Conservation (phyloP, 306 rosid genomes). For the Cicer pinnatifidum region DNA sequence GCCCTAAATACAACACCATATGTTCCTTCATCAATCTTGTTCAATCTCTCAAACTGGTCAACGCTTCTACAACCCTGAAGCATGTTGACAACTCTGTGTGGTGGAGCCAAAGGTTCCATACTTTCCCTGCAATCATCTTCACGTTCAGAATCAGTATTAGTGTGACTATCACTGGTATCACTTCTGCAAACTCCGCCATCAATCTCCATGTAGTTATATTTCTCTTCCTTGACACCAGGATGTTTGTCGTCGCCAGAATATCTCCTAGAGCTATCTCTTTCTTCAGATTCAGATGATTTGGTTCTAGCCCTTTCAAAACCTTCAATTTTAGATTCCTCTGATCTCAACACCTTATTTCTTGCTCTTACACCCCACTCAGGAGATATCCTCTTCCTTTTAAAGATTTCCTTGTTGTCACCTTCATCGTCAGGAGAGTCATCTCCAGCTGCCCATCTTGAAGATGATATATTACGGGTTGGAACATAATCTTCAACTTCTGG, state of each 20-base stretch:
- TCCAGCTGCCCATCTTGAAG: constrained; percentile 97
- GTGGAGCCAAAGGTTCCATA: constrained; percentile 64
- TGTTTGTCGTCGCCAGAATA: constrained; percentile 65
- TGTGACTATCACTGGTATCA: constrained; percentile 56
- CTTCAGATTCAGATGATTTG: constrained; percentile 79
- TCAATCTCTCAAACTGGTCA: constrained; percentile 93
- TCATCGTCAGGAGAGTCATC: constrained; percentile 79
- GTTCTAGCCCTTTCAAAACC: constrained; percentile 61
- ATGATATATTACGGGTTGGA: constrained; percentile 76
- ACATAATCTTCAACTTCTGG: constrained; percentile 68
- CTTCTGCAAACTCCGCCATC: constrained; percentile 57
- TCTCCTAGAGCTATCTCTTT: constrained; percentile 54
- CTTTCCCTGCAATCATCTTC: constrained; percentile 57
- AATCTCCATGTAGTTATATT: constrained; percentile 66
- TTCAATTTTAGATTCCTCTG: constrained; percentile 68
- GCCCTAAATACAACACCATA: constrained; percentile 99
- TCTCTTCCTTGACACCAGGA: constrained; percentile 57
- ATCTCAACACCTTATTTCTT: constrained; percentile 63
- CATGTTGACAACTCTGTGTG: constrained; percentile 83
- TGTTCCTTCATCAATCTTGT: constrained; percentile 97
- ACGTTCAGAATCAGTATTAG: constrained; percentile 67
- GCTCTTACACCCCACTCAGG: constrained; percentile 47
- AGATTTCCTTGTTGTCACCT: constrained; percentile 68
- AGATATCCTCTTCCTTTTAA: constrained; percentile 59
- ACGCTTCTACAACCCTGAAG: constrained; percentile 99